Base-by-base conservation (phyloP, 495 filamentous ascomycete species). In the Friedmanniomyces simplex region DNA sequence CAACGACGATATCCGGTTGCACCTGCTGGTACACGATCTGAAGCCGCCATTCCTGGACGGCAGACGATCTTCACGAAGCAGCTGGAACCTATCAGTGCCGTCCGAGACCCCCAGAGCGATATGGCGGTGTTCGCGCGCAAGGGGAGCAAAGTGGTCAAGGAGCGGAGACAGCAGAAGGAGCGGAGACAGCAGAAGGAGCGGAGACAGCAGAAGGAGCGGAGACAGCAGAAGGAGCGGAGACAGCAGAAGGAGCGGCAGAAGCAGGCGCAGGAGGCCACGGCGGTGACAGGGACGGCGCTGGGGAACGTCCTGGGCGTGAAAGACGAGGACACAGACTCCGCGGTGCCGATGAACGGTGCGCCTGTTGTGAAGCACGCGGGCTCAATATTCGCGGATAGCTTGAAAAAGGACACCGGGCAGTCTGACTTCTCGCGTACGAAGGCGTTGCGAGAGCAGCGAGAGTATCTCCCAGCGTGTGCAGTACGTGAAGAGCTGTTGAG, bases 71-170 rank as follows among this genome's bases (percentile, higher is more conserved):
- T 99, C 68, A 97, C 93, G 1, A 96, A 96, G 69, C 93, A 99
- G 72, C 71, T 97, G 47, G 93, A 97, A 48, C 93, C 93, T 0
- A 86, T 99, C 3, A 89, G 91, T 3, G 93, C 93, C 10, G 85
- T 99, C 12, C 79, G 85, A 14, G 93, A 99, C 68, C 85, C 89
- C 14, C 93, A 97, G 70, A 97, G 94, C 68, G 93, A 99, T 66
- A 95, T 99, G 93, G 93, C 93, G 10, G 88, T 99, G 14, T 99
- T 97, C 63, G 91, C 88, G 74, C 82, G 91, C 21, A 97, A 96
- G 71, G 93, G 93, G 1, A 97, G 93, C 67, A 86, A 80, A 63
- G 88, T 96, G 6, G 93, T 99, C 67, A n/a, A n/a, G n/a, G n/a
- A n/a, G n/a, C n/a, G n/a, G n/a, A n/a, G n/a, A n/a, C n/a, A n/a